Conservation (phyloP, 805 yeast species). For the Scheffersomyces coipomensis region DNA sequence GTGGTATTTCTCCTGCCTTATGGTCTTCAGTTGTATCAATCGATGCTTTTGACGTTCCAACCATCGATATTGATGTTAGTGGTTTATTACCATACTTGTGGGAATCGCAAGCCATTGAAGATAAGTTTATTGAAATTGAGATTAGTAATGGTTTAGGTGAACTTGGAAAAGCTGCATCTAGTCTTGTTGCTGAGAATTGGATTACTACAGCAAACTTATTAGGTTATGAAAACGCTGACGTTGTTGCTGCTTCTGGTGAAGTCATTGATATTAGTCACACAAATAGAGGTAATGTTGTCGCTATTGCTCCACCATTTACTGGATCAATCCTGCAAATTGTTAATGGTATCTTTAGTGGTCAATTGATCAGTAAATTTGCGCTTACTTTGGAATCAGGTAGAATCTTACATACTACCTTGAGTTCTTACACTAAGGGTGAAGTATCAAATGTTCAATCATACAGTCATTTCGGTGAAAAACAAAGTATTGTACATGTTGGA, state of each 20-base stretch:
- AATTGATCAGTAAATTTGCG: conserved; percentile 30
- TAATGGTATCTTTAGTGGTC: conserved; percentile 29
- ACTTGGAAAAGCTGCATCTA: conserved; percentile 11
- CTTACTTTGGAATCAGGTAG: conserved; percentile 40
- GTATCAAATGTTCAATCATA: conserved; percentile 40
- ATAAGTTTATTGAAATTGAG: conserved; percentile 41
- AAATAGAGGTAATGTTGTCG: conserved; percentile 26
- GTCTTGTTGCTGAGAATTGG: conserved; percentile 53
- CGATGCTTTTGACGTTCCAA: conserved; percentile 69
- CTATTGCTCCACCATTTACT: conserved; percentile 35
- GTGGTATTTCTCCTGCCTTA: conserved; percentile 75
- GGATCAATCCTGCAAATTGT: conserved; percentile 39
- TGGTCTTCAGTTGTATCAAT: conserved; percentile 81
- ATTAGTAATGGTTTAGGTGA: conserved; percentile 54
- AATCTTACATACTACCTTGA: conserved; percentile 23
- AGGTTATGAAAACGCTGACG: conserved; percentile 48
- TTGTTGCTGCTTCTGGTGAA: conserved; percentile 40
- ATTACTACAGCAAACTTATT: conserved; percentile 54
- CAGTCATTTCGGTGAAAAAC: conserved; percentile 37
- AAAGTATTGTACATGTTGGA: conserved; percentile 27
- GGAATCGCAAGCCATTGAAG: conserved; percentile 36
- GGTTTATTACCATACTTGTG: conserved; percentile 70
- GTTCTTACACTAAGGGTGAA: conserved; percentile 24
- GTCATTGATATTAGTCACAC: conserved; percentile 21
- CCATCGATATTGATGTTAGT: conserved; percentile 70